Conservation (phyloP, 495 filamentous ascomycete genomes). For the Hyphodiscus hymeniophilus region DNA sequence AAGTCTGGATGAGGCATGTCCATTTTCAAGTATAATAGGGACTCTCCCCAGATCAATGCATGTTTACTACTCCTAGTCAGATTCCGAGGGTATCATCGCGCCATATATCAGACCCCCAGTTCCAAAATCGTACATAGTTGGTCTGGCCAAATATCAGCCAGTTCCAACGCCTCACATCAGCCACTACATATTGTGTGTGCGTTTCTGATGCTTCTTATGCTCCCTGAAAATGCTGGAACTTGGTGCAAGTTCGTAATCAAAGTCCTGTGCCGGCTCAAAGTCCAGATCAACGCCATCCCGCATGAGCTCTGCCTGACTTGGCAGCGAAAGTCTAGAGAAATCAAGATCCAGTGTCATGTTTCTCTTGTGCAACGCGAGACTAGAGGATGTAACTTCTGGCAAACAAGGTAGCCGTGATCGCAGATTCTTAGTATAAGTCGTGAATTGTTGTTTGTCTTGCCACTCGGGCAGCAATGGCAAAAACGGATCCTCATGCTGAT, state of each 20-base stretch:
- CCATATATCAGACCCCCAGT: too few relatives aligned
- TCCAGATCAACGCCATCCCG: constrained; percentile 11
- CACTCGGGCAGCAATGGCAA: constrained; percentile 26
- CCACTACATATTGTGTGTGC: too few relatives aligned
- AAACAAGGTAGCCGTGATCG: neutral
- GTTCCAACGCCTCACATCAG: too few relatives aligned
- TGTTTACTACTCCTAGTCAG: too few relatives aligned
- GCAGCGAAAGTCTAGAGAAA: constrained; percentile 11
- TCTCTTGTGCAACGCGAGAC: constrained; percentile 5
- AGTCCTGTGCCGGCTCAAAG: constrained; percentile 1
- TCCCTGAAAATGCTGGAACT: neutral
- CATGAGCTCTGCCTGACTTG: neutral
- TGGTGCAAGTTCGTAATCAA: constrained; percentile 6
- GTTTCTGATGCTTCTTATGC: too few relatives aligned
- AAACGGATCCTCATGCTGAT: constrained; percentile 26
- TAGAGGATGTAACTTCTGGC: neutral
- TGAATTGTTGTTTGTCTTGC: constrained; percentile 6
- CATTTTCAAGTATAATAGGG: too few relatives aligned
- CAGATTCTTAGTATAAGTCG: neutral
- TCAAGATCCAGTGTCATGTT: constrained; percentile 26
- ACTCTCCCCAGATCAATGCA: too few relatives aligned
- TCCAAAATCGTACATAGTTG: too few relatives aligned
- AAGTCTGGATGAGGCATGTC: too few relatives aligned
- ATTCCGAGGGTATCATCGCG: too few relatives aligned
- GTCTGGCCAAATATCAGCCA: too few relatives aligned